These are phyloP conservation scores for Phyllosticta ampelicida DNA, from an alignment of 2,329 filamentous ascomycete genomes.

Conservation along the genomic window DNA sequence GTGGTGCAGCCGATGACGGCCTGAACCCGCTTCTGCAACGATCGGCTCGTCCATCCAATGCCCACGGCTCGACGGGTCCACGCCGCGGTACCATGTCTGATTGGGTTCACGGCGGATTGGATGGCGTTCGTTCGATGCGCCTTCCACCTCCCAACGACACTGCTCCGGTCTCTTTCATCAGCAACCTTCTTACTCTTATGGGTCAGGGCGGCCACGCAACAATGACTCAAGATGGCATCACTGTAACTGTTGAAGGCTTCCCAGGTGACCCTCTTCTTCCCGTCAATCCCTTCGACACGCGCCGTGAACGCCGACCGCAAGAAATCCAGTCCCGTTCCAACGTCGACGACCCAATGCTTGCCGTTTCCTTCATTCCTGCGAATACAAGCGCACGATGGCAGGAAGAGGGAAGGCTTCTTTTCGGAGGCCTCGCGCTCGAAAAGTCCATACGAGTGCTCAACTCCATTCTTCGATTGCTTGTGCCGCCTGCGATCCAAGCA, in stretches of 20 bases:
- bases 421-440: conserved; percentile 57
- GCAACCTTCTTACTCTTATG: conserved; percentile 47
- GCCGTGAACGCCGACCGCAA: conserved; percentile 22
- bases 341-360: conserved; percentile 55
- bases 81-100: conserved; percentile 17
- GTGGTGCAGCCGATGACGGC: conserved; percentile 62
- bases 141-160: conserved; percentile 34
- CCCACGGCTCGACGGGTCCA: conserved; percentile 7
- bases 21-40: conserved; percentile 78
- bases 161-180: conserved; percentile 44
- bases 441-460: conserved; percentile 58
- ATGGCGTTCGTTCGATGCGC: conserved; percentile 34
- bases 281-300: conserved; percentile 10
- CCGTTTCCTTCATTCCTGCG: conserved; percentile 62
- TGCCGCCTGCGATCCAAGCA: conserved; percentile 73
- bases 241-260: conserved; percentile 30
- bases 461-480: conserved; percentile 59
- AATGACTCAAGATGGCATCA: conserved; percentile 29
- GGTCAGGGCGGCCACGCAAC: conserved; percentile 30
- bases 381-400: conserved; percentile 71
- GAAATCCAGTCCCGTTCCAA: conserved; percentile 25
- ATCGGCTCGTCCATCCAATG: conserved; percentile 25
- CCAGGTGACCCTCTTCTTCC: conserved; percentile 19
- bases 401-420: conserved; percentile 82
- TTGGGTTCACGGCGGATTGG: conserved; percentile 44